phyloP scores from a whole-genome alignment of 2,329 filamentous ascomycete species.

The Arthrinium phaeospermum region DNA sequence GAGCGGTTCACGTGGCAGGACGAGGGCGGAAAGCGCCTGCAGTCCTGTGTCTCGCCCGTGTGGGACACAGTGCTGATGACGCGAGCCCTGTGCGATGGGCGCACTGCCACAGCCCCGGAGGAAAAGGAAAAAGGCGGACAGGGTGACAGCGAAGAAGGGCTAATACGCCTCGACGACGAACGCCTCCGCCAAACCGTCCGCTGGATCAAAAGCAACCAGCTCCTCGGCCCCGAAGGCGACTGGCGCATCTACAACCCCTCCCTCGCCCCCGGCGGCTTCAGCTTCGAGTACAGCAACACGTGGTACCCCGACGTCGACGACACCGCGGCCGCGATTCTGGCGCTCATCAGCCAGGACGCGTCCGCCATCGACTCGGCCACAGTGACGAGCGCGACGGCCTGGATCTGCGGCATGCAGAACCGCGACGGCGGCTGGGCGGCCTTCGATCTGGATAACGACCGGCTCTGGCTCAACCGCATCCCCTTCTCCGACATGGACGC shows the following conservation, averaged over 20 bases:
- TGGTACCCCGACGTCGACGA: slow-evolving; percentile 43
- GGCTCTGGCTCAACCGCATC: slow-evolving; percentile 40
- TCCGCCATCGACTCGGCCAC: not conserved
- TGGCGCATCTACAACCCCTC: slow-evolving; percentile 35
- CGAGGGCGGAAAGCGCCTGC: slow-evolving; percentile 34
- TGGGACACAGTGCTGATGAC: slow-evolving; percentile 45
- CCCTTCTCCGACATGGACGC: slow-evolving; percentile 44
- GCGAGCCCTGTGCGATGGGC: slow-evolving; percentile 32
- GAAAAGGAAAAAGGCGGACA: not conserved
- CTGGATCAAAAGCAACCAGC: slow-evolving; percentile 34
- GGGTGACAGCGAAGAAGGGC: too few relatives aligned
- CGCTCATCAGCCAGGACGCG: slow-evolving; percentile 34
- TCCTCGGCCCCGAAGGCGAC: slow-evolving; percentile 35
- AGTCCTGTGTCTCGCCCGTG: slow-evolving; percentile 36
- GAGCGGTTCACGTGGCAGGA: slow-evolving; percentile 35
- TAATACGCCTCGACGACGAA: not conserved
- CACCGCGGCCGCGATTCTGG: slow-evolving; percentile 38
- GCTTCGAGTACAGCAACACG: slow-evolving; percentile 39
- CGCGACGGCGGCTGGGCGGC: slow-evolving; percentile 43
- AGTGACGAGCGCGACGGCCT: slow-evolving; percentile 26
- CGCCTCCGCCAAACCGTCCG: slow-evolving; percentile 19
- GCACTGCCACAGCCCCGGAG: not conserved
- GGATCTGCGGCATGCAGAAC: slow-evolving; percentile 44
- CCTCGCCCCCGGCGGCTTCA: slow-evolving; percentile 35
- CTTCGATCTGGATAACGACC: slow-evolving; percentile 42